Evolutionary conservation across 805 yeast species (phyloP).

Genomic region (Candida loeiensis): DNA sequence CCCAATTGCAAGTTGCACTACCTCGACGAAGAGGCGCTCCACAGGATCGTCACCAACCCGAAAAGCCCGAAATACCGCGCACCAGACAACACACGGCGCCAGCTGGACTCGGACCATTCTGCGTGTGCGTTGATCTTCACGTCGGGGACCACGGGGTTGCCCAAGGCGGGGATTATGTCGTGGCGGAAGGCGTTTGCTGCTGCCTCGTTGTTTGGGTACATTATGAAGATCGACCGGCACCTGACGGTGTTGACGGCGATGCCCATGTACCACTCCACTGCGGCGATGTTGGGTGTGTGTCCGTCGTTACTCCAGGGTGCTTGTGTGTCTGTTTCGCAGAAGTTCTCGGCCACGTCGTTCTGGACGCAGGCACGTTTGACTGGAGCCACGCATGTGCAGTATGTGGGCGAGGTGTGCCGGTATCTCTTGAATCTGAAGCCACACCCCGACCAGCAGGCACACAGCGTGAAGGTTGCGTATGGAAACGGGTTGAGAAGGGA

Average conservation of each 20-base stretch:
- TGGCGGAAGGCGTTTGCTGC: slow-evolving; percentile 85
- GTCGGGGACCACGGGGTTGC: slow-evolving; percentile 92
- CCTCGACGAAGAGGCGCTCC: slow-evolving; percentile 49
- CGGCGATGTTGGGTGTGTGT: slow-evolving; percentile 79
- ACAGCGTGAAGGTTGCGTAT: slow-evolving; percentile 64
- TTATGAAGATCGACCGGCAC: slow-evolving; percentile 52
- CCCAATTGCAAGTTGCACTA: slow-evolving; percentile 43
- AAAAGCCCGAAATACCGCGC: slow-evolving; percentile 51
- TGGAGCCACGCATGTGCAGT: slow-evolving; percentile 78
- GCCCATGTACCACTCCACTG: slow-evolving; percentile 96
- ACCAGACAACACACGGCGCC: slow-evolving; percentile 54
- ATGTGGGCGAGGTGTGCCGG: slow-evolving; percentile 93
- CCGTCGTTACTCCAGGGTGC: slow-evolving; percentile 67
- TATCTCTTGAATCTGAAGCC: slow-evolving; percentile 66
- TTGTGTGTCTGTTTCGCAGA: slow-evolving; percentile 71
- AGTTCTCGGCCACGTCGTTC: slow-evolving; percentile 77
- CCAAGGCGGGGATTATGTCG: slow-evolving; percentile 89
- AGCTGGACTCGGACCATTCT: slow-evolving; percentile 52
- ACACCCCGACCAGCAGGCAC: slow-evolving; percentile 63
- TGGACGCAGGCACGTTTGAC: slow-evolving; percentile 83
- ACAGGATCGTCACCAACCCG: slow-evolving; percentile 38
- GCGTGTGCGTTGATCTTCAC: slow-evolving; percentile 79
- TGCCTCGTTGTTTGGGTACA: slow-evolving; percentile 61
- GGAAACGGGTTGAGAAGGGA: slow-evolving; percentile 92
- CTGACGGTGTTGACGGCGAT: slow-evolving; percentile 79